phyloP scores from a whole-genome alignment of 768 basidiomycete genomes.

The Nidula microcarpa region DNA sequence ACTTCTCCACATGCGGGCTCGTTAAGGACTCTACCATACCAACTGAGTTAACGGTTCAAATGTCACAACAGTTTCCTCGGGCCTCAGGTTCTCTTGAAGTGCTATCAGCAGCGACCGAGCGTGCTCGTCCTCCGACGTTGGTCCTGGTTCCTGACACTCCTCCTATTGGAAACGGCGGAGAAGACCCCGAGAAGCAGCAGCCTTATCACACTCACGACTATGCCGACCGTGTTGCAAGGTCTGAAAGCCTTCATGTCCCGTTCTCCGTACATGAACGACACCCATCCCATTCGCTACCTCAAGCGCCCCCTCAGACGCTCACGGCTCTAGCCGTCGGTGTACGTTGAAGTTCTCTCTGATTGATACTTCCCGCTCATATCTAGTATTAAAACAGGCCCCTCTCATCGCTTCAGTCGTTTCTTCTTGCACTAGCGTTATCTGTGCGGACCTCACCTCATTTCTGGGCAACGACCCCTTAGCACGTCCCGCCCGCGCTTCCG shows the following conservation, averaged over 20 bases:
- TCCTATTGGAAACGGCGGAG: not conserved
- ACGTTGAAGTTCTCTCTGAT: not conserved
- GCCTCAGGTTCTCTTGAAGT: not conserved
- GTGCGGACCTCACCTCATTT: slow-evolving; percentile 3
- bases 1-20: too few relatives aligned
- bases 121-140: not conserved
- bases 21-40: too few relatives aligned
- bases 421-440: slow-evolving; percentile 4
- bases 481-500: slow-evolving; percentile 5
- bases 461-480: slow-evolving; percentile 1
- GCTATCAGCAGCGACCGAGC: not conserved
- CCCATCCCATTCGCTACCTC: not conserved
- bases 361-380: too few relatives aligned
- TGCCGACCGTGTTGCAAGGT: not conserved
- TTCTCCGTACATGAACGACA: not conserved
- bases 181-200: not conserved
- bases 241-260: not conserved
- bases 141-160: not conserved
- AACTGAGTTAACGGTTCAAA: too few relatives aligned
- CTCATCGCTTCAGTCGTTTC: slow-evolving; percentile 7
- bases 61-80: not conserved
- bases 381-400: not conserved
- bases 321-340: not conserved
- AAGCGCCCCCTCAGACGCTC: not conserved
- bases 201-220: not conserved